A percentile compares a stretch with the other conserved stretches of the same genome.
phyloP scores from a whole-genome alignment of 164 flowering plant species.

The Kalanchoe fedtschenkoi region DNA sequence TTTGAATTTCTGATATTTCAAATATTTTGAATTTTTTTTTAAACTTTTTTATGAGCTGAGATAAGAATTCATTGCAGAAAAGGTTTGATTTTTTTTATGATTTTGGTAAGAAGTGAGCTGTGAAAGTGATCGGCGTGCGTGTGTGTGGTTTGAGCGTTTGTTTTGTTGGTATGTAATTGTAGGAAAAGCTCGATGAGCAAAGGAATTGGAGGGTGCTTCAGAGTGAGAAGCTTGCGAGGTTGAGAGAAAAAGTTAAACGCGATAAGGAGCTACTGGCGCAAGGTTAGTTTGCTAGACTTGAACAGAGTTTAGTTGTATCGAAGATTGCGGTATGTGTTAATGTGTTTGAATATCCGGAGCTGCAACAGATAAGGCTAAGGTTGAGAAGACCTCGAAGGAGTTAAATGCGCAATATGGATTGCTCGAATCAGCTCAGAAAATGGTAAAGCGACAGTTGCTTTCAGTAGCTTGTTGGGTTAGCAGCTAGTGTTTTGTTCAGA shows the following conservation, averaged over 20 bases:
- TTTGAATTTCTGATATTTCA: background rate
- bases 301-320: background rate
- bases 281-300: conserved; percentile 24
- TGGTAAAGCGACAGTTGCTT: conserved; percentile 25
- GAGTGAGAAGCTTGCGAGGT: conserved; percentile 61
- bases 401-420: conserved; percentile 51
- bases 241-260: conserved; percentile 60
- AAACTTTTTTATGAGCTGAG: background rate
- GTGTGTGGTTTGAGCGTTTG: conserved; percentile 1
- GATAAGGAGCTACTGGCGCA: conserved; percentile 44
- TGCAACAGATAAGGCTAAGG: conserved; percentile 60
- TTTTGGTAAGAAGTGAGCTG: background rate
- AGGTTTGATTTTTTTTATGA: background rate
- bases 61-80: background rate
- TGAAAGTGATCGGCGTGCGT: background rate
- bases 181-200: conserved; percentile 89
- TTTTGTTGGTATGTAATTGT: conserved; percentile 8
- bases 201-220: conserved; percentile 63
- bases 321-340: background rate
- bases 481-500: background rate
- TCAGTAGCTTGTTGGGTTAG: background rate
- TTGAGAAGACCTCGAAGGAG: conserved; percentile 52
- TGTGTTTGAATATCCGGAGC: conserved; percentile 1
- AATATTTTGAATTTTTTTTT: background rate
- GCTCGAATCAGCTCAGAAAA: conserved; percentile 57